Evolutionary conservation across 495 filamentous ascomycete genomes (phyloP), one percentile per base, ranked within the genome.

Genomic region (Tuber microsphaerosporum): DNA sequence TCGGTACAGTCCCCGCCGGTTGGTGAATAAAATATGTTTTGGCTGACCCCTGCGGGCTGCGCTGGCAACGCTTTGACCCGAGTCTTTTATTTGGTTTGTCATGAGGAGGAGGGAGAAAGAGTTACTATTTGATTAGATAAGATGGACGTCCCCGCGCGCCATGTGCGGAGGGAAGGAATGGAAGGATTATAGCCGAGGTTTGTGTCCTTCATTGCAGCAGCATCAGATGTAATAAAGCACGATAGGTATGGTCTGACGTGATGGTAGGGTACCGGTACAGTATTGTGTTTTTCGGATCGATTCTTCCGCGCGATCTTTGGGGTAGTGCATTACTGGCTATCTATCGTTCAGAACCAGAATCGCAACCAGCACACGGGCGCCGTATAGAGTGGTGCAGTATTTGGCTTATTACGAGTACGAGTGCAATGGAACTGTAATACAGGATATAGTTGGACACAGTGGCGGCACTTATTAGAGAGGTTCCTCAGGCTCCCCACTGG

Each of bases 31-130:
- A 43, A 43, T 43, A 43, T 41, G 39, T 5, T 41, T 41, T 41
- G 39, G 39, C 42, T n/a, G n/a, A 34, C 5, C 56, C 56, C 26
- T 65, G 56, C 56, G 56, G 5, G 26, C 26, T 65, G 56, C 26
- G 56, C 51, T 61, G 51, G 51, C 51, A 61, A 26, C 51, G 51
- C 56, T 34, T 65, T 65, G 56, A 34, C 56, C 56, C 26, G 56
- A 0, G 16, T 65, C 34, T 65, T 16, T 65, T 65, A 0, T 65
- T 16, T 17, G 34, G 56, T 12, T 43, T 43, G 42, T 43, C 42
- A 65, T 56, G 26, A 65, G 16, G 56, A 26, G 12, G n/a, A 8
- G n/a, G 3, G 51, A 16, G 2, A 10, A 8, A 61, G 10, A 56
- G 2, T 56, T 26, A 3, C 10, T 3, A 26, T 26, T 0, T 26